phyloP scores from a whole-genome alignment of 495 filamentous ascomycete genomes.

The Tetracladium marchalianum region DNA sequence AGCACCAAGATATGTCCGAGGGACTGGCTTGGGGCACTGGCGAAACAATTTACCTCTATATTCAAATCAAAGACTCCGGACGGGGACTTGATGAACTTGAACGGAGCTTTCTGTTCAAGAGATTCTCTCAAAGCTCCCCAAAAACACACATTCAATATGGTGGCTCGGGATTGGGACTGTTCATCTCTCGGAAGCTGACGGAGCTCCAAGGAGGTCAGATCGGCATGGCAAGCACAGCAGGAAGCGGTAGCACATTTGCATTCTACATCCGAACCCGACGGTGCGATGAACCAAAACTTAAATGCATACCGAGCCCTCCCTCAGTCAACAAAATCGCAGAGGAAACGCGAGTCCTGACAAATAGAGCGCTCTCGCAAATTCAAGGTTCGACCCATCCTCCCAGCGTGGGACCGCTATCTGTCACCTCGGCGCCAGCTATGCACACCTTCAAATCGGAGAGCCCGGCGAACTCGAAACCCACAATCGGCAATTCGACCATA shows the following conservation, averaged over 20 bases:
- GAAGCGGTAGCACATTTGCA: slow-evolving; percentile 64
- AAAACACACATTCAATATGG: slow-evolving; percentile 50
- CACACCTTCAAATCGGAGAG: no score
- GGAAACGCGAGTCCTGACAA: no score
- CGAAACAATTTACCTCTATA: slow-evolving; percentile 39
- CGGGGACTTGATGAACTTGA: slow-evolving; percentile 44
- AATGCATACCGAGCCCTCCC: no score
- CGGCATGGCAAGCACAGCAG: slow-evolving; percentile 55
- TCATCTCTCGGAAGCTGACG: slow-evolving; percentile 61
- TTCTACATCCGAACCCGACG: slow-evolving; percentile 52
- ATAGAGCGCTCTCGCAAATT: no score
- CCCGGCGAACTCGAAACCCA: background rate
- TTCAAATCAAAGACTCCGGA: slow-evolving; percentile 47
- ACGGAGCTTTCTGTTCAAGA: slow-evolving; percentile 44
- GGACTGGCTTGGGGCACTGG: slow-evolving; percentile 42
- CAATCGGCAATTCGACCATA: background rate
- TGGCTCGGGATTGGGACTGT: slow-evolving; percentile 67
- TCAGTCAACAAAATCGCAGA: no score
- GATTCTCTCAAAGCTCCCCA: slow-evolving; percentile 49
- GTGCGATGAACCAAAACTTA: no score
- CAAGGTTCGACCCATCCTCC: no score
- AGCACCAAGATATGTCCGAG: slow-evolving; percentile 15
- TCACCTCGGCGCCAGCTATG: background rate
- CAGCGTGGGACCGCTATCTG: background rate
- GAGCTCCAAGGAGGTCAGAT: slow-evolving; percentile 72